Base-by-base conservation (phyloP, 73 alveolate species). In the Breviolum minutum region DNA sequence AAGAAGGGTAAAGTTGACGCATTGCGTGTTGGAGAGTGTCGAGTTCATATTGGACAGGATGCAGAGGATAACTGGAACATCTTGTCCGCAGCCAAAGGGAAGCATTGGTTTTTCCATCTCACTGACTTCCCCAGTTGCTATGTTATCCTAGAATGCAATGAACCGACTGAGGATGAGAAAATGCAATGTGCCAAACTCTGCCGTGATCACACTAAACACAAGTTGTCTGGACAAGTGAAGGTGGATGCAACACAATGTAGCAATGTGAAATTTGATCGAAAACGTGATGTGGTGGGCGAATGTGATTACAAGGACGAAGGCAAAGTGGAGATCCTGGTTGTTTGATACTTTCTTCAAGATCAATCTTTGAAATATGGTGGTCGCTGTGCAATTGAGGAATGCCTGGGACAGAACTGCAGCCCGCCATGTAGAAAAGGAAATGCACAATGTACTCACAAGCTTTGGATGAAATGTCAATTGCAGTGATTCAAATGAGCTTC, bases 141-240 rank as follows among this genome's bases (percentile, higher is more conserved):
- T 64, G 99, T 94, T 10, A 66, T 94, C 74, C 99, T 94, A 73
- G 99, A 94, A 68, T 94, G 99, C 94, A 81, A 63, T 54, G 99
- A 94, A 74, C 99, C 99, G 7, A 77, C 92, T 10, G 27, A 77
- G 20, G 99, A 94, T 29, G 94, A 77, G 86, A 77, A 94, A 76
- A 29, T 71, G 63, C 63, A 30, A 22, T 94, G 99, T 20, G 99
- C 99, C n/a, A 70, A 32, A 73, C n/a, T 94, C 73, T 94, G 99
- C 86, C 84, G 99, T n/a, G 94, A 94, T 48, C 66, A 94, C 94
- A 63, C 99, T 22, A 93, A 93, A 54, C 69, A 66, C 94, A 63
- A 94, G 20, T 60, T 32, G 69, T 60, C 91, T 73, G 98, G 98
- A n/a, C 91, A 63, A n/a, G 91, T 94, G 30, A 94, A 94, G 99